phyloP scores from a whole-genome alignment of 2,329 filamentous ascomycete genomes.

The Pestalotiopsis sp. region DNA sequence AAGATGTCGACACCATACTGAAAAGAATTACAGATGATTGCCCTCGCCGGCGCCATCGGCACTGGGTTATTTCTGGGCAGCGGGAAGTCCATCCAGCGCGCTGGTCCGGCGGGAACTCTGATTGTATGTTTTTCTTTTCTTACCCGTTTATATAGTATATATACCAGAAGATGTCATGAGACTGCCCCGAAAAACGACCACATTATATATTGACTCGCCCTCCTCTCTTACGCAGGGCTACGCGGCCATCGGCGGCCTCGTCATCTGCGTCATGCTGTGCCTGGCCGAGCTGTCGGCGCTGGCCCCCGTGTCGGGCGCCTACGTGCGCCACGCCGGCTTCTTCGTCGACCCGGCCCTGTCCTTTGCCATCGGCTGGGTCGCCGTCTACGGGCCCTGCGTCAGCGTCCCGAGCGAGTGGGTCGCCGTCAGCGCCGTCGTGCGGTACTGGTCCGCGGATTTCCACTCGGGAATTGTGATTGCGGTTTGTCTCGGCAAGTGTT shows the following conservation, averaged over 20 bases:
- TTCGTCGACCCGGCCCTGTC: conserved; percentile 38
- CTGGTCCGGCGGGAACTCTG: conserved; percentile 47
- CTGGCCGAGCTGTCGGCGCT: conserved; percentile 8
- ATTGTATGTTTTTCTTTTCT: background rate
- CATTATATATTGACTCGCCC: background rate
- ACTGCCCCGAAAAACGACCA: background rate
- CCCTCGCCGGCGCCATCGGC: conserved; percentile 49
- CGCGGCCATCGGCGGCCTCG: background rate
- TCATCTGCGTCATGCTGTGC: conserved; percentile 6
- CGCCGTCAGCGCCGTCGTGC: conserved; percentile 27
- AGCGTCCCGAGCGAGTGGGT: conserved; percentile 34
- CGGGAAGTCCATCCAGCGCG: conserved; percentile 55
- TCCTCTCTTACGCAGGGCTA: background rate
- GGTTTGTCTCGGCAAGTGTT: conserved; percentile 29
- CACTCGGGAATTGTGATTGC: conserved; percentile 18
- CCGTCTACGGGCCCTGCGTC: conserved; percentile 32
- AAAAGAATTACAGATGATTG: conserved; percentile 44
- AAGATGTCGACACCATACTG: background rate
- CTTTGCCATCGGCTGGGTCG: conserved; percentile 37
- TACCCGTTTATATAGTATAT: background rate
- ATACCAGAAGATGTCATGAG: background rate
- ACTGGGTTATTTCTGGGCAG: conserved; percentile 66
- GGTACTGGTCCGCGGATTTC: conserved; percentile 11
- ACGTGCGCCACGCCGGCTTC: conserved; percentile 36
- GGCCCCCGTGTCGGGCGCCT: conserved; percentile 38